Conservation (phyloP, 2,329 filamentous ascomycete species). For the Alternaria gansuensis region DNA sequence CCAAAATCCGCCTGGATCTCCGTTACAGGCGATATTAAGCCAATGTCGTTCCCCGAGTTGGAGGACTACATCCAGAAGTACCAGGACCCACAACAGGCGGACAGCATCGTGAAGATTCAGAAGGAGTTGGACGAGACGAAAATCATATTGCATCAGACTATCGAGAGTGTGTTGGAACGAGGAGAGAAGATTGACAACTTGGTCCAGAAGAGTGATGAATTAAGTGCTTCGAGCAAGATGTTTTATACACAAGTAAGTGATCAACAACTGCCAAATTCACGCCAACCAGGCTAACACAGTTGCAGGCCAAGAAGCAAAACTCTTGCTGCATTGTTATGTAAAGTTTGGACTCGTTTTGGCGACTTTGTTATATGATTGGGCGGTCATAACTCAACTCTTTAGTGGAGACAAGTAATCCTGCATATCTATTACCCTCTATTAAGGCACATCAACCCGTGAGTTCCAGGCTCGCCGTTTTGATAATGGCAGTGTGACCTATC, state of each 20-base stretch:
- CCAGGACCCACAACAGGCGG: constrained; percentile 87
- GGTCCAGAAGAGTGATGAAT: constrained; percentile 89
- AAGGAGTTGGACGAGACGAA: constrained; percentile 97
- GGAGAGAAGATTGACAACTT: constrained; percentile 97
- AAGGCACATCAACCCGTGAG: not conserved
- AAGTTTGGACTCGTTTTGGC: constrained; percentile 17
- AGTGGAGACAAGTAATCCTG: constrained; percentile 11
- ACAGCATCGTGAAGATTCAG: constrained; percentile 95
- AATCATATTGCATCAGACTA: constrained; percentile 96
- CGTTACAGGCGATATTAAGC: constrained; percentile 50
- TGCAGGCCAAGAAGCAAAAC: constrained; percentile 68
- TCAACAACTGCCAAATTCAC: not conserved
- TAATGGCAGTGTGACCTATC: not conserved
- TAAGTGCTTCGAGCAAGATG: constrained; percentile 95
- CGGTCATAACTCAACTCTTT: constrained; percentile 13
- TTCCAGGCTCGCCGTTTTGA: not conserved
- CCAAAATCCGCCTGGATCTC: constrained; percentile 73
- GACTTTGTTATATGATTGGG: constrained; percentile 1
- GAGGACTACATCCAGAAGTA: constrained; percentile 81
- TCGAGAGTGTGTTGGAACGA: constrained; percentile 84
- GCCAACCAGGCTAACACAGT: constrained; percentile 3
- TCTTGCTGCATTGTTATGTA: constrained; percentile 67
- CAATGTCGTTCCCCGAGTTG: constrained; percentile 73
- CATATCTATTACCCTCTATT: constrained; percentile 3
- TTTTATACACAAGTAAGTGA: constrained; percentile 80